A percentile compares a stretch with the other conserved stretches of the same genome.
phyloP scores from a whole-genome alignment of 2,329 filamentous ascomycete genomes.

The Epichloe amarillans region DNA sequence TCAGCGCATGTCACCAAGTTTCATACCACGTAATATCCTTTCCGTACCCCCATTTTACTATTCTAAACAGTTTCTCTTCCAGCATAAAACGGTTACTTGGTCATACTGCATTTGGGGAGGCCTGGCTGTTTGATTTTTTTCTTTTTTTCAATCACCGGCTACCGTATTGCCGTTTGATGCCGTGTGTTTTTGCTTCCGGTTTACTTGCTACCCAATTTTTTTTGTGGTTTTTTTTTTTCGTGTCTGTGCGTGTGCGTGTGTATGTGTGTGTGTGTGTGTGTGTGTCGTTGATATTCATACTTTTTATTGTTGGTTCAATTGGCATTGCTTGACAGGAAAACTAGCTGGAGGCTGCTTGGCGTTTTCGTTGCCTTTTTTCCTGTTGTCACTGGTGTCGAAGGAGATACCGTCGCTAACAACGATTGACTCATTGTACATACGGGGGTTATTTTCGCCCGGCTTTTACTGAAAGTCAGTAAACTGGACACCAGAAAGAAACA shows the following conservation, averaged over 20 bases:
- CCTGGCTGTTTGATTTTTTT: not conserved
- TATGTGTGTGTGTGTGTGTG: not conserved
- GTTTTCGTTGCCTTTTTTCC: slow-evolving; percentile 12
- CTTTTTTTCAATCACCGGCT: not conserved
- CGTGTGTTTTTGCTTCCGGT: not conserved
- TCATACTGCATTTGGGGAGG: slow-evolving; percentile 3
- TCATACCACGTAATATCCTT: not conserved
- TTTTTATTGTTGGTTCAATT: slow-evolving; percentile 16
- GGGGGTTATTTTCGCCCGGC: not conserved
- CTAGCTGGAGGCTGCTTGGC: slow-evolving; percentile 15
- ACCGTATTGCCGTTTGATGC: not conserved
- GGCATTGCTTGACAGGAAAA: slow-evolving; percentile 11
- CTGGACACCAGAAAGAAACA: not conserved
- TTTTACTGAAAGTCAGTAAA: not conserved
- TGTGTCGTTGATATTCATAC: not conserved
- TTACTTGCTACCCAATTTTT: not conserved
- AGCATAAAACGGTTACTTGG: slow-evolving; percentile 4
- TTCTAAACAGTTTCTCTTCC: not conserved
- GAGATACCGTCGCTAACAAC: not conserved
- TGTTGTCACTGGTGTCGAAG: not conserved
- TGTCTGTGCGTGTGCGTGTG: not conserved
- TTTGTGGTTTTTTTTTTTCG: not conserved
- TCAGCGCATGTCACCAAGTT: not conserved
- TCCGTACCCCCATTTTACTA: not conserved
- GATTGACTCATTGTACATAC: not conserved